Evolutionary conservation across 495 filamentous ascomycete genomes (phyloP).

Genomic region (Tuber umbilicatum): DNA sequence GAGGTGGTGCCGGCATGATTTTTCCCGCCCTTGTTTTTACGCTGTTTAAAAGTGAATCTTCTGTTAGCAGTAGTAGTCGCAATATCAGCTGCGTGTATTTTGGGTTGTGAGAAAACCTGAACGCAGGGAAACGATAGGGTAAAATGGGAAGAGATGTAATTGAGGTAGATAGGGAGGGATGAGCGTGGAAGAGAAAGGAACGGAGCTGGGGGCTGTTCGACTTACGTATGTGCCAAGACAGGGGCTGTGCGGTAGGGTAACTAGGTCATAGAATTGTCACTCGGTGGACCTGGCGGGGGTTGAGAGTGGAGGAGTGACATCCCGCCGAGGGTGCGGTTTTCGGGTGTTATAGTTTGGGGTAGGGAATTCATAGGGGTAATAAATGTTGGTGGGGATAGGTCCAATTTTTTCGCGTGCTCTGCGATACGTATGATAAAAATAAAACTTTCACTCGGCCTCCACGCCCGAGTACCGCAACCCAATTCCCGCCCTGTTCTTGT

Average conservation of each 20-base stretch:
- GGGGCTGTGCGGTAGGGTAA: conserved; percentile 7
- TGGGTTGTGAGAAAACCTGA: not conserved
- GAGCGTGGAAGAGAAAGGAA: not conserved
- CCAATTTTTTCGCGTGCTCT: not conserved
- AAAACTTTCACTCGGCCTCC: not conserved
- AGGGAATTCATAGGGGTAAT: not conserved
- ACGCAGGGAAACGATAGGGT: not conserved
- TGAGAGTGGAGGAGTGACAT: conserved; percentile 1
- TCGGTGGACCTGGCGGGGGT: not conserved
- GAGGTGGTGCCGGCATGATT: conserved; percentile 34
- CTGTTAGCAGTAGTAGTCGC: not conserved
- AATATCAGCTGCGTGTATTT: not conserved
- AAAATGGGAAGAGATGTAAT: not conserved
- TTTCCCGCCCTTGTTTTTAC: not conserved
- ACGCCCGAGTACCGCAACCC: not conserved
- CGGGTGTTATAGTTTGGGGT: not conserved
- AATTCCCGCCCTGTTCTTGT: not conserved
- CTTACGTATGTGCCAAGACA: conserved; percentile 6
- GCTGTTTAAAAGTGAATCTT: not conserved
- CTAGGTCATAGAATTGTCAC: conserved; percentile 7
- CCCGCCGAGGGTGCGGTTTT: not conserved
- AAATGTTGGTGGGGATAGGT: not conserved
- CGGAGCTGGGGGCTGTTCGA: not conserved
- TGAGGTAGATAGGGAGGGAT: not conserved
- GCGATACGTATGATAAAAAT: not conserved